Base-by-base conservation (phyloP, 768 basidiomycete species). In the Gymnopilus dilepis region DNA sequence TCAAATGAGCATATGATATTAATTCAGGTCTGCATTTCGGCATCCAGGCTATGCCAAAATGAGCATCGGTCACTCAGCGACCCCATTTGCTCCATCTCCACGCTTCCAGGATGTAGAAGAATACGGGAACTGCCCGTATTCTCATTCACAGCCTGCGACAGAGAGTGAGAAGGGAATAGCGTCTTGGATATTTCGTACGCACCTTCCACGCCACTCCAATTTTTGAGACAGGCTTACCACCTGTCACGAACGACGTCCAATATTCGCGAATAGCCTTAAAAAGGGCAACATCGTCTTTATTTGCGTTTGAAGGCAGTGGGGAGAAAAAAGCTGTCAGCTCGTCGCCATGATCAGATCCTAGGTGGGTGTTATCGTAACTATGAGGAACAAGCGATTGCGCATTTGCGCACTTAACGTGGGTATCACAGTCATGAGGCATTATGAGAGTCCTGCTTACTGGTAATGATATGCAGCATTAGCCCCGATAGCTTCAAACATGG, bases 361-460 rank as follows among this genome's bases (percentile, higher is more conserved):
- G 69, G 13, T 73, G 66, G 1, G 78, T 75, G 48, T 81, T 80
- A 61, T 81, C 73, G 63, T 79, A 81, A 56, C 80, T 78, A 41
- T 15, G 41, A 40, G 7, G 19, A 4, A 58, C 6, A 21, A 40
- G 38, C 17, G 9, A 58, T 22, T 33, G 22, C 34, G 37, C 34
- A 24, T 30, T 28, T 56, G 24, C 42, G 38, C 34, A 28, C 6
- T 40, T 42, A 61, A 43, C n/a, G 41, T 47, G 22, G 43, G 34
- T 30, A n/a, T 26, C 34, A 41, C 33, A 26, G 21, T 40, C n/a
- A 33, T 56, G 13, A 37, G 28, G 19, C 17, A 21, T 8, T 57
- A 21, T 2, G 13, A 37, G 11, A 58, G 45, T 7, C 3, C 4
- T 2, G 55, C 73, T 64, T 31, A 80, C 80, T 77, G 78, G 60